These are phyloP conservation scores for Debaryomyces castellii DNA, from an alignment of 805 yeast genomes.

Conservation along the genomic window DNA sequence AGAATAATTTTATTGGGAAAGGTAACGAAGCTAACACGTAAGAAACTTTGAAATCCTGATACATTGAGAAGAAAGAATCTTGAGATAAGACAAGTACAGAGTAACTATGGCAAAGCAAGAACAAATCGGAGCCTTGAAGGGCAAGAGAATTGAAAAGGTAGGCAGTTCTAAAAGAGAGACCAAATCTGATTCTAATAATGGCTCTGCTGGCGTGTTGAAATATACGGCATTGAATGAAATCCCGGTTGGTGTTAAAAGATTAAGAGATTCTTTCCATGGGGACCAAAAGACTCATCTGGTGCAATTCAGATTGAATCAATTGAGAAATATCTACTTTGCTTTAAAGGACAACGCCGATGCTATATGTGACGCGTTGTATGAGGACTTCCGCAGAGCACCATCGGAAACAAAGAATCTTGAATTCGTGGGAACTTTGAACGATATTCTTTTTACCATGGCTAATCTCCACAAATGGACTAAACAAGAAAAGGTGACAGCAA, in stretches of 20 bases:
- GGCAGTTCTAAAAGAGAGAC: background rate
- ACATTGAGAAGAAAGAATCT: too few relatives aligned
- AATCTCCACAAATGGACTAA: slow-evolving; percentile 61
- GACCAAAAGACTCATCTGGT: slow-evolving; percentile 50
- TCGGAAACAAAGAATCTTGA: slow-evolving; percentile 67
- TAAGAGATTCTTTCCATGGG: slow-evolving; percentile 43
- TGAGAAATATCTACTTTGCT: slow-evolving; percentile 66
- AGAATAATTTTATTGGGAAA: background rate
- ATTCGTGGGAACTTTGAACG: slow-evolving; percentile 48
- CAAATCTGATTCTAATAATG: background rate
- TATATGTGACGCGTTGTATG: slow-evolving; percentile 54
- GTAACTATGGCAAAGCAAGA: background rate
- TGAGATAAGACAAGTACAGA: background rate
- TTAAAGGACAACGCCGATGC: slow-evolving; percentile 56
- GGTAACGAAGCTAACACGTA: background rate
- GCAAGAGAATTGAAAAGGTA: background rate
- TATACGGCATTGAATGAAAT: slow-evolving; percentile 53
- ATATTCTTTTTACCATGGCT: slow-evolving; percentile 57
- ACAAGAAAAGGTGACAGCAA: slow-evolving; percentile 41
- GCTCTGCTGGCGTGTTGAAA: slow-evolving; percentile 14
- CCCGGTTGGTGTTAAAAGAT: slow-evolving; percentile 41
- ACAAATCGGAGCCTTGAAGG: background rate
- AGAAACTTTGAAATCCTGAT: background rate
- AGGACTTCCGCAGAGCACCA: slow-evolving; percentile 67
- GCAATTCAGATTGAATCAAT: slow-evolving; percentile 57